phyloP scores from a whole-genome alignment of 805 yeast species.

The Wickerhamomyces xylosicus region DNA sequence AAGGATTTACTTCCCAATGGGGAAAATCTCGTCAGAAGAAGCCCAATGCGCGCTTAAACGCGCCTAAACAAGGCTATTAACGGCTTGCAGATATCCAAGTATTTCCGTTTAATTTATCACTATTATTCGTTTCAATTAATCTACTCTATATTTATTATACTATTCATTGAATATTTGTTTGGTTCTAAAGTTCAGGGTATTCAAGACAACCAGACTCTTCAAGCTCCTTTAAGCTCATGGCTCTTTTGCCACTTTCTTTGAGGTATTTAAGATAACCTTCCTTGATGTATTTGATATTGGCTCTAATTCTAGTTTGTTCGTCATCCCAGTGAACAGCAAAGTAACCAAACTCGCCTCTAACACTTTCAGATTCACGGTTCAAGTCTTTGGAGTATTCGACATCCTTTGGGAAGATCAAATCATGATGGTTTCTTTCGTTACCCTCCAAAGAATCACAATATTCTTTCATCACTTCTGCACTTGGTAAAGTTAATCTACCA shows the following conservation, averaged over 20 bases:
- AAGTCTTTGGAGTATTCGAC: conserved; percentile 44
- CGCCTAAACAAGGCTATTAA: no score
- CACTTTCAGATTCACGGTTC: conserved; percentile 25
- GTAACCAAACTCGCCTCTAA: conserved; percentile 32
- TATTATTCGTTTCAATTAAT: no score
- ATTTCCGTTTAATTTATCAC: no score
- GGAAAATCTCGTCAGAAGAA: no score
- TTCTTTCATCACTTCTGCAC: conserved; percentile 31
- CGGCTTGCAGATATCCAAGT: no score
- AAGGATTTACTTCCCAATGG: no score
- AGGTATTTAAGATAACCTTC: conserved; percentile 32
- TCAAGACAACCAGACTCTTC: conserved; percentile 26
- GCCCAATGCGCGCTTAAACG: no score
- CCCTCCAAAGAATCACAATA: conserved; percentile 37
- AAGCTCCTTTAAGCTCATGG: conserved; percentile 28
- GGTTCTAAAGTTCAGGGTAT: conserved; percentile 14
- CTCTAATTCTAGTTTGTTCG: conserved; percentile 32
- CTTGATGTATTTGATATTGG: conserved; percentile 32
- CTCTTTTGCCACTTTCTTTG: conserved; percentile 28
- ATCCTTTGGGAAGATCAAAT: conserved; percentile 45
- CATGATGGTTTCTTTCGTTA: conserved; percentile 38
- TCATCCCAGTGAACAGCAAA: conserved; percentile 44
- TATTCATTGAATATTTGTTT: not conserved
- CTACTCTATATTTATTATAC: not conserved
- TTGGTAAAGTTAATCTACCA: conserved; percentile 42